Percentiles rank a stretch among this genome's conserved stretches.
Evolutionary conservation across 768 basidiomycete genomes (phyloP).

Genomic region (Pilatotrama ljubarskyi): DNA sequence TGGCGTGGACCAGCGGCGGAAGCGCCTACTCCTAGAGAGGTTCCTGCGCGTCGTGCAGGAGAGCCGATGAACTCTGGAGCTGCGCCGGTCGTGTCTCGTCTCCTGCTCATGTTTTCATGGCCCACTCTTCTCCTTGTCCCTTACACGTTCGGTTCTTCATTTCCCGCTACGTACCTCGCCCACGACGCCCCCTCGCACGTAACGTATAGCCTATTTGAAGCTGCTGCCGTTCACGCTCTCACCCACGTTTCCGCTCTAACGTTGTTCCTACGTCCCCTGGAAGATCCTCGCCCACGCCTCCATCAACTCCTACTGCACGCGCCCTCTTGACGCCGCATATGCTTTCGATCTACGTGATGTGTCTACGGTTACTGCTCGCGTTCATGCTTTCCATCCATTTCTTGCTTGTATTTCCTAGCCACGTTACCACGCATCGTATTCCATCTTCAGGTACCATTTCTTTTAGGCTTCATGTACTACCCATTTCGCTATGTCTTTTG

Average conservation of each 20-base stretch:
- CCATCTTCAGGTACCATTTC: not conserved
- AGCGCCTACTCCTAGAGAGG: conserved; percentile 51
- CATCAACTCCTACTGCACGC: not conserved
- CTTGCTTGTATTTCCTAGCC: conserved; percentile 17
- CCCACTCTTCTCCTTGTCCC: not conserved
- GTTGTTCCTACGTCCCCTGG: not conserved
- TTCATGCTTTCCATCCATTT: not conserved
- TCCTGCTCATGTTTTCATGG: conserved; percentile 4
- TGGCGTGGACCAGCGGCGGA: conserved; percentile 49
- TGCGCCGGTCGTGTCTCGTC: not conserved
- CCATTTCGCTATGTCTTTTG: not conserved
- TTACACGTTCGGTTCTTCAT: conserved; percentile 4
- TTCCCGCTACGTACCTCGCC: conserved; percentile 3
- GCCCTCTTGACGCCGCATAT: conserved; percentile 7
- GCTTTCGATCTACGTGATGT: conserved; percentile 13
- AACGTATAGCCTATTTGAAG: conserved; percentile 20
- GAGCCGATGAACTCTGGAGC: conserved; percentile 19
- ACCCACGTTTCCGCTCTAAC: not conserved
- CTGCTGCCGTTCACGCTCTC: not conserved
- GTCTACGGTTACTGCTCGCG: not conserved
- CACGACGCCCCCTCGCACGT: conserved; percentile 7
- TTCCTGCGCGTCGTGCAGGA: conserved; percentile 58
- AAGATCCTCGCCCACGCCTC: conserved; percentile 1
- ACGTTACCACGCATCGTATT: conserved; percentile 3
- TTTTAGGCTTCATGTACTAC: not conserved